These are phyloP conservation scores for Helotiales sp. DNA, from an alignment of 2,329 filamentous ascomycete species.

Conservation along the genomic window DNA sequence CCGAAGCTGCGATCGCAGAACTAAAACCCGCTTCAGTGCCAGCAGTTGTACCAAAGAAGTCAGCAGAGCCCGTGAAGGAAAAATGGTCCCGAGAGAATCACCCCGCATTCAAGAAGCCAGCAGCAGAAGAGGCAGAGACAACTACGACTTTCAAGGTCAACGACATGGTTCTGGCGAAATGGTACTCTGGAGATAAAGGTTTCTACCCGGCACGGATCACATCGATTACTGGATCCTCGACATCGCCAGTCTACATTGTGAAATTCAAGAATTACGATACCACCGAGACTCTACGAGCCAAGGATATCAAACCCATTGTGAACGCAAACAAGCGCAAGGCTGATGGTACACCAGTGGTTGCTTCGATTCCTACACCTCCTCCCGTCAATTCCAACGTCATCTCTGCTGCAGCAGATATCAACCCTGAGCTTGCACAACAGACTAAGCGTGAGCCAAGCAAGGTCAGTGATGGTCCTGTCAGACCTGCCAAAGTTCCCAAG, in stretches of 20 bases:
- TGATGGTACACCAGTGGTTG: constrained; percentile 64
- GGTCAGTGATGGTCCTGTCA: constrained; percentile 55
- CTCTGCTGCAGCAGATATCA: constrained; percentile 51
- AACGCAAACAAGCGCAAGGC: constrained; percentile 80
- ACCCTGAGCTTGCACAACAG: constrained; percentile 64
- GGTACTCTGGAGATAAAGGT: constrained; percentile 82
- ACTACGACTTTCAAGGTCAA: constrained; percentile 76
- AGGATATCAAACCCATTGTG: constrained; percentile 79
- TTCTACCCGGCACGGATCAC: constrained; percentile 94
- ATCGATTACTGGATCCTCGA: constrained; percentile 89
- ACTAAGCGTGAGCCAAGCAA: constrained; percentile 64
- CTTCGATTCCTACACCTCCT: constrained; percentile 43
- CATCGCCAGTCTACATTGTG: constrained; percentile 88
- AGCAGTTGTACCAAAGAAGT: constrained; percentile 39
- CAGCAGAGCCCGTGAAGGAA: constrained; percentile 57
- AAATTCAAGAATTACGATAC: constrained; percentile 91
- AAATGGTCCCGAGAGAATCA: constrained; percentile 83
- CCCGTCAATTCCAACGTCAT: constrained; percentile 39
- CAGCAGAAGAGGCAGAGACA: constrained; percentile 51
- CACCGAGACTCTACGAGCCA: constrained; percentile 77
- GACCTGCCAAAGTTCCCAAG: constrained; percentile 72
- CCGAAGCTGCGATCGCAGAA: constrained; percentile 79
- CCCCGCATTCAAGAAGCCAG: constrained; percentile 68
- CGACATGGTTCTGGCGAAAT: constrained; percentile 87
- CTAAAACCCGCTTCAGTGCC: constrained; percentile 59